Evolutionary conservation across 306 rosid species (phyloP).

Genomic region (Glycine soja): DNA sequence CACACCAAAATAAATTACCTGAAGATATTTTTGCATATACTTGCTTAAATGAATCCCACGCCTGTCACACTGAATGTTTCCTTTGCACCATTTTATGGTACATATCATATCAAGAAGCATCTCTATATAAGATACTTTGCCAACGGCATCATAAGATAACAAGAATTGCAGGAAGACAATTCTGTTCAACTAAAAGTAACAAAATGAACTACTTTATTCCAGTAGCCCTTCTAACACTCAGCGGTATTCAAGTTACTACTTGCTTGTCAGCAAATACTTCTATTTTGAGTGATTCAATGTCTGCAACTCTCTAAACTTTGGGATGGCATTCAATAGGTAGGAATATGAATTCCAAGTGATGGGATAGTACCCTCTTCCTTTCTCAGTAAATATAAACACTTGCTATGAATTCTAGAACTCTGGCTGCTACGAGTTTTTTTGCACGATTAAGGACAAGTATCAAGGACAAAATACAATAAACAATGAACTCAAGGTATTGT

Average conservation of each 20-base stretch:
- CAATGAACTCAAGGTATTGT: constrained; percentile 54
- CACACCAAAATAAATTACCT: background rate
- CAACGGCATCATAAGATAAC: no score
- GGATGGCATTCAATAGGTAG: background rate
- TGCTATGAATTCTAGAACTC: constrained; percentile 18
- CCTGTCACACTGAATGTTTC: no score
- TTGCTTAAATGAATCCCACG: background rate
- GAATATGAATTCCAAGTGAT: constrained; percentile 18
- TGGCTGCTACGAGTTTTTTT: constrained; percentile 28
- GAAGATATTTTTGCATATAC: background rate
- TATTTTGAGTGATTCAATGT: background rate
- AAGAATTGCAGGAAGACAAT: no score
- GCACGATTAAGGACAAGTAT: constrained; percentile 34
- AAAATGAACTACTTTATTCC: no score
- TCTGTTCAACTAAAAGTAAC: no score
- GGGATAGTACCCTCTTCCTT: constrained; percentile 30
- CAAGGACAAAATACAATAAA: constrained; percentile 19
- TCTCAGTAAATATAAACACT: constrained; percentile 34
- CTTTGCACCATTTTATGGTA: no score
- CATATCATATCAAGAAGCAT: no score
- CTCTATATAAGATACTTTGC: no score
- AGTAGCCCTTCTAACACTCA: no score
- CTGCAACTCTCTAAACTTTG: constrained; percentile 6
- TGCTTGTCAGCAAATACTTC: no score
- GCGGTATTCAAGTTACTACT: no score